These are phyloP conservation scores for Oxytropis ochrocephala DNA, from an alignment of 306 rosid species.

Conservation along the genomic window DNA sequence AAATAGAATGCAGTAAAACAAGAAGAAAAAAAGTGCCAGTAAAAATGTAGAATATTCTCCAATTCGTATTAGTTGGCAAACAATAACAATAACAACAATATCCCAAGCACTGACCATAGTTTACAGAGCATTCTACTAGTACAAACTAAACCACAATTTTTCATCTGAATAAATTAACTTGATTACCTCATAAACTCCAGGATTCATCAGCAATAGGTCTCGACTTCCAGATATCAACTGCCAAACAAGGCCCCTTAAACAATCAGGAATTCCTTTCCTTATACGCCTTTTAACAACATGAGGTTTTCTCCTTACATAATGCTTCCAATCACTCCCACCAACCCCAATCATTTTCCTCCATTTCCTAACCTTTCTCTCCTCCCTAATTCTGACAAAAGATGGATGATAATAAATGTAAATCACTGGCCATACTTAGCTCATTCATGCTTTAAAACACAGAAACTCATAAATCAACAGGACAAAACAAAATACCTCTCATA, in stretches of 20 bases:
- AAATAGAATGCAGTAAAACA: background rate
- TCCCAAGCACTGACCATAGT: background rate
- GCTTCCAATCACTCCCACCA: conserved; percentile 99
- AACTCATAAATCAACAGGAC: background rate
- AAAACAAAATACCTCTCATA: conserved; percentile 48
- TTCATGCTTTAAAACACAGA: conserved; percentile 3
- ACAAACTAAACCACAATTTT: background rate
- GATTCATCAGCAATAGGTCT: conserved; percentile 93
- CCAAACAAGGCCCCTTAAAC: conserved; percentile 98
- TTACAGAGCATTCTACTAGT: background rate
- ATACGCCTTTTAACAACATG: conserved; percentile 91
- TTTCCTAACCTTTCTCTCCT: conserved; percentile 81
- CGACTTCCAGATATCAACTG: conserved; percentile 98
- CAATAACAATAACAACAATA: background rate
- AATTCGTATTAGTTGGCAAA: conserved; percentile 1
- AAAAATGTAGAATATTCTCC: background rate
- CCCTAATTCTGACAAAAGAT: conserved; percentile 46
- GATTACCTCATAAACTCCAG: conserved; percentile 95
- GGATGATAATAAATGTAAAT: background rate
- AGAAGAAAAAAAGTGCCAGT: background rate
- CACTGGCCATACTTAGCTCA: background rate
- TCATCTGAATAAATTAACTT: conserved; percentile 11
- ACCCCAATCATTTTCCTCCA: conserved; percentile 99
- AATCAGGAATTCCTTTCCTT: conserved; percentile 99
- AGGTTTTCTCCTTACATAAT: conserved; percentile 79